Evolutionary conservation across 176 grass and related monocot genomes (phyloP), one percentile per base, ranked within the genome.

Genomic region (Avena insularis): DNA sequence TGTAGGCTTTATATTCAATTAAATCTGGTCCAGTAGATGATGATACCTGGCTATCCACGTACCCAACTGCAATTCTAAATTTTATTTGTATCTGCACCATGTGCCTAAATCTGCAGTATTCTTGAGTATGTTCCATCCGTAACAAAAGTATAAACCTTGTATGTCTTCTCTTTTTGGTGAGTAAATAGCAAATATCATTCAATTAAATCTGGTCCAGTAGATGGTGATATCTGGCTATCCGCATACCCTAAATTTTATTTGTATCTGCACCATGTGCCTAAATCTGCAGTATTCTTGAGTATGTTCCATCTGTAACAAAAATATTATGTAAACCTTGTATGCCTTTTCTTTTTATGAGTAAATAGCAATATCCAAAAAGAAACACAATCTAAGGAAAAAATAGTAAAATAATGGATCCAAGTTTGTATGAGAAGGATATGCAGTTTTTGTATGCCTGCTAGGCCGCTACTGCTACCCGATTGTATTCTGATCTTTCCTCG

Each of bases 51-150:
- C 73, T 57, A 43, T 58, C 66, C 11, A 8, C 10, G 17, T 82
- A 69, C 35, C 63, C 63, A 82, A 82, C 65, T 19, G 80, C 9
- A 31, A 69, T 69, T 53, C 63, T 38, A 47, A 53, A 54, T 82
- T 54, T 82, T 4, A 36, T 66, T 69, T 69, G 62, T 68, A 31
- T 50, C 27, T 66, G 27, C 27, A 68, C 47, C 63, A 53, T 33
- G 19, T 33, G 47, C 17, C 20, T 79, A 79, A 38, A 45, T 45
- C 33, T 69, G 80, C 48, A 54, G 48, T 38, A 17, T 56, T 64
- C 25, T 50, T 81, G 61, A 68, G 27, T 68, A 14, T 68, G 81
- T 57, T 71, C 35, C 9, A 70, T 71, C 56, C 43, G 4, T 71
- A 19, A 50, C 43, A 8, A 56, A 23, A 43, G 40, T 43, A 5